Percentiles rank a stretch among this genome's conserved stretches.
These are phyloP conservation scores for Hypomontagnella monticulosa DNA, from an alignment of 495 filamentous ascomycete species.

Conservation along the genomic window DNA sequence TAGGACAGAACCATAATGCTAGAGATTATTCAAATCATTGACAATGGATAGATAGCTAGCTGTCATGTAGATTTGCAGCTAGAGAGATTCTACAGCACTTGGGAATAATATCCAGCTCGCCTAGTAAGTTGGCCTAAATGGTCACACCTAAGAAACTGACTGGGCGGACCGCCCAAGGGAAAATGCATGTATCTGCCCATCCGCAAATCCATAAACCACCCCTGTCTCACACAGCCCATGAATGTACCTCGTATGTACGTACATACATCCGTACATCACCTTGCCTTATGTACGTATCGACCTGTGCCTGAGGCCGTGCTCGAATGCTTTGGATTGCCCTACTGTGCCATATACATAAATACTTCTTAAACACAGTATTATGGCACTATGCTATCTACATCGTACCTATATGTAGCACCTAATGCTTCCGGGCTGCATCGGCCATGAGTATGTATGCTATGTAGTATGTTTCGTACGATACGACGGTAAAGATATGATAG, in stretches of 20 bases:
- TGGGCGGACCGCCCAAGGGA: conserved; percentile 34
- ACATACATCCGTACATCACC: neutral
- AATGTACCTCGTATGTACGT: conserved; percentile 28
- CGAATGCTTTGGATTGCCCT: neutral
- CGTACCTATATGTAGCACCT: neutral
- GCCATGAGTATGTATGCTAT: no score
- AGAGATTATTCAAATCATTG: neutral
- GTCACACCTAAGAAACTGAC: conserved; percentile 8
- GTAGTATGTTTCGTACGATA: no score
- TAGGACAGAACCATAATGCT: neutral
- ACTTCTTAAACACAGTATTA: neutral
- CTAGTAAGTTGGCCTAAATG: conserved; percentile 15
- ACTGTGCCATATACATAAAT: conserved; percentile 3
- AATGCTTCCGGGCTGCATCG: neutral
- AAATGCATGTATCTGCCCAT: conserved; percentile 51
- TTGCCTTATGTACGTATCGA: no score
- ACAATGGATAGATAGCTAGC: conserved; percentile 12
- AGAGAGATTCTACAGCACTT: neutral
- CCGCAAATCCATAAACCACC: conserved; percentile 51
- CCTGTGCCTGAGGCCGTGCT: no score
- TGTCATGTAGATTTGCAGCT: conserved; percentile 2
- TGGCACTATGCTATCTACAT: no score
- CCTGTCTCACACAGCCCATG: conserved; percentile 48
- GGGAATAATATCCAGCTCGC: neutral
- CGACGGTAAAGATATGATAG: no score